Base-by-base conservation (phyloP, 2,329 filamentous ascomycete species). In the Fusarium ambrosium region DNA sequence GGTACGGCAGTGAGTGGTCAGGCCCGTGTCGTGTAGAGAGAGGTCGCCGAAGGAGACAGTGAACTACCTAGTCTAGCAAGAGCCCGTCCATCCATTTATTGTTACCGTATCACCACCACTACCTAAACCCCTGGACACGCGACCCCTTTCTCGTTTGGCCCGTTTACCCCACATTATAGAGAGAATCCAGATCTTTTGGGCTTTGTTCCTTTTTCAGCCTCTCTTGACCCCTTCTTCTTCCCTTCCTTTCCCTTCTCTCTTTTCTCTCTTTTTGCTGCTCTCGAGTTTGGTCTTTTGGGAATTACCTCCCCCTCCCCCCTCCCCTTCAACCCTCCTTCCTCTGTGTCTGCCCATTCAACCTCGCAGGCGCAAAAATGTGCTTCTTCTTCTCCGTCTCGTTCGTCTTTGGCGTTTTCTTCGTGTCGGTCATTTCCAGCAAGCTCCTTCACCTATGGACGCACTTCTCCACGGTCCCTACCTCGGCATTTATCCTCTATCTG, bases 401-500 rank as follows among this genome's bases (percentile, higher is more conserved):
- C 66, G 62, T 79, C 34, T 81, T 82, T 51, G 74, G 79, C 37
- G 63, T 78, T 65, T 81, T 81, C 65, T 74, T 76, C 66, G 64
- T 80, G 64, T 80, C 80, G 37, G 65, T 81, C 13, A 51, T 79
- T 37, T 69, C 71, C 13, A 79, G 79, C 48, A 82, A 82, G 59
- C 34, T 79, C 10, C 68, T 81, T 16, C 79, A 78, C 62, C 76
- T 82, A 10, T 71, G 66, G 68, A 76, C 76, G 36, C 77, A 81
- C 58, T 75, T 77, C 39, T 72, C 70, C 37, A 75, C 75, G 9
- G 75, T 82, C 24, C 77, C 81, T 4, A n/a, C 65, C n/a, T 56
- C 62, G 29, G 71, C 77, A 22, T 81, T 81, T 24, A n/a, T 81
- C n/a, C 64, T 81, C 10, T 82, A 78, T 65, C 74, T 82, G 16